Evolutionary conservation across 371 early-diverging fungal species (phyloP).

Genomic region (Conidiobolus incongruus): DNA sequence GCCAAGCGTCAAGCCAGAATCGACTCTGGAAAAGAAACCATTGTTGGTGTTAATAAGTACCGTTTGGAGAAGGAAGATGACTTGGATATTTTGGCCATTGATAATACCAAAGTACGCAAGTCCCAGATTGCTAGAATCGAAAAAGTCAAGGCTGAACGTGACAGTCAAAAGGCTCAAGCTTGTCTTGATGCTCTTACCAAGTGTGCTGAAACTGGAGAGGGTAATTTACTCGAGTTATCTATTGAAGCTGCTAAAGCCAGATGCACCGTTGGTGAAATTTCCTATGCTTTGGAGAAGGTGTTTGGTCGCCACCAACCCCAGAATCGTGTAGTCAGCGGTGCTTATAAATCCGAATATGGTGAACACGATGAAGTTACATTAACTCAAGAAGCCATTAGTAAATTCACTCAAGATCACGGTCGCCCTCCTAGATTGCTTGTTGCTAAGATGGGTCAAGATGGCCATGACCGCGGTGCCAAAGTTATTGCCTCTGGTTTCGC

Average conservation of each 20-base stretch:
- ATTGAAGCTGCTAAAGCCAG: slow-evolving; percentile 42
- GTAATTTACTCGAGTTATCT: slow-evolving; percentile 38
- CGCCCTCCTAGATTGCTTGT: slow-evolving; percentile 62
- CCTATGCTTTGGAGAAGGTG: slow-evolving; percentile 45
- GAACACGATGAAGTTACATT: slow-evolving; percentile 28
- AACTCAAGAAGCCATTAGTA: slow-evolving; percentile 25
- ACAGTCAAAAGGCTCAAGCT: slow-evolving; percentile 19
- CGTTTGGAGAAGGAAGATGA: slow-evolving; percentile 30
- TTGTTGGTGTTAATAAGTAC: slow-evolving; percentile 79
- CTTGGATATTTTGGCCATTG: slow-evolving; percentile 54
- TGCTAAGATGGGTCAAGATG: slow-evolving; percentile 80
- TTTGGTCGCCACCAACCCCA: slow-evolving; percentile 60
- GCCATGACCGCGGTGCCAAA: slow-evolving; percentile 77
- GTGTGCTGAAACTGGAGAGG: slow-evolving; percentile 27
- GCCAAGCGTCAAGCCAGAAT: slow-evolving; percentile 68
- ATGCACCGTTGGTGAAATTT: slow-evolving; percentile 69
- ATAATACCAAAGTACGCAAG: slow-evolving; percentile 43
- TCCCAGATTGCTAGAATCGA: slow-evolving; percentile 35
- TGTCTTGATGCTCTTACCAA: slow-evolving; percentile 34
- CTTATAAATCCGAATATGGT: slow-evolving; percentile 60
- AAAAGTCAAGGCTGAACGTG: slow-evolving; percentile 20
- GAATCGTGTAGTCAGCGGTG: slow-evolving; percentile 53
- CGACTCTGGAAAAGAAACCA: slow-evolving; percentile 52
- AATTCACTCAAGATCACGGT: slow-evolving; percentile 18
- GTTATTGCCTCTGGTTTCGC: slow-evolving; percentile 72